Percentiles rank a stretch among this genome's conserved stretches.
Conservation (phyloP, 139 green algal species). For the Pleodorina starrii region DNA sequence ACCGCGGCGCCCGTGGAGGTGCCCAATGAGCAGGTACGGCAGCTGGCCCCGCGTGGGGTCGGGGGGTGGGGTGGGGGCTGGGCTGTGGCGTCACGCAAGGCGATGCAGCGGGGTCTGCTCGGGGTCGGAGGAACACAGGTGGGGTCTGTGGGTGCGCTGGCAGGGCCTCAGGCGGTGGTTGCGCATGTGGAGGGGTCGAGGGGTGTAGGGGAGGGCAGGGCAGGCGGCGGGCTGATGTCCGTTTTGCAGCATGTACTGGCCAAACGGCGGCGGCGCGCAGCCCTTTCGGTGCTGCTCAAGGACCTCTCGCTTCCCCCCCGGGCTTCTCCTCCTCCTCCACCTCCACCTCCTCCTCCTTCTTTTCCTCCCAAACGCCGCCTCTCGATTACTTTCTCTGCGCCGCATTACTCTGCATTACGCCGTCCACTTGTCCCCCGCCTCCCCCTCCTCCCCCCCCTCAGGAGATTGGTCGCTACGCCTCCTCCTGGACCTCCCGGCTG, state of each 20-base stretch:
- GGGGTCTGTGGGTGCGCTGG: neutral
- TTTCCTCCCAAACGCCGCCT: neutral
- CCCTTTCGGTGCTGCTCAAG: too few relatives aligned
- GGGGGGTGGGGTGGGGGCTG: neutral
- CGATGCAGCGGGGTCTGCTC: neutral
- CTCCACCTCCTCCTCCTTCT: neutral
- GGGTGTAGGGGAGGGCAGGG: neutral
- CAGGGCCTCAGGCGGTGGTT: neutral
- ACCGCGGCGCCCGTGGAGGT: conserved; percentile 47
- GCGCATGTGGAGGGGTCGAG: neutral
- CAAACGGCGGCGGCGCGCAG: too few relatives aligned
- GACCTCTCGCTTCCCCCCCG: neutral
- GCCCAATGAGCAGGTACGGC: conserved; percentile 22
- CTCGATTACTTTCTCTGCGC: neutral
- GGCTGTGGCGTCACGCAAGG: too few relatives aligned
- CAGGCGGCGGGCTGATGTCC: too few relatives aligned
- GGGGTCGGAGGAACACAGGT: neutral
- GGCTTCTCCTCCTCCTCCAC: neutral
- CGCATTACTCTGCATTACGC: neutral
- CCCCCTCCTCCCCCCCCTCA: conserved; percentile 6
- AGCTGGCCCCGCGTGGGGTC: neutral
- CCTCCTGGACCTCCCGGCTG: conserved; percentile 13
- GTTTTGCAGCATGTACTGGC: too few relatives aligned
- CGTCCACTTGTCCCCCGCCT: neutral
- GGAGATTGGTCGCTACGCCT: conserved; percentile 31